These are phyloP conservation scores for Cryptosporidium xiaoi DNA, from an alignment of 169 alveolate genomes.

Conservation along the genomic window DNA sequence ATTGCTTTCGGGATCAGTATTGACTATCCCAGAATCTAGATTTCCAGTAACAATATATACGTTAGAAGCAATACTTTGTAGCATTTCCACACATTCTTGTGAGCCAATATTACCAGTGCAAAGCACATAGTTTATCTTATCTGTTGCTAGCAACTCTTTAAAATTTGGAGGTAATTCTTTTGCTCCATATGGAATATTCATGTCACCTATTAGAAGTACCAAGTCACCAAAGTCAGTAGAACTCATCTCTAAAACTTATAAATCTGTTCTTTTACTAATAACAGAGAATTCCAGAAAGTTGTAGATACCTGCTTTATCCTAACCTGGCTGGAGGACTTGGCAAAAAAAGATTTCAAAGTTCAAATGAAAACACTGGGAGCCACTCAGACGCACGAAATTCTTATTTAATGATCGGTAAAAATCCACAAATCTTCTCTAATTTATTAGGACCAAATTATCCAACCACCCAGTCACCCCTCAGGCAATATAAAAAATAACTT, in stretches of 20 bases:
- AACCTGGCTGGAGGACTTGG: no score
- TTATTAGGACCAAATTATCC: background rate
- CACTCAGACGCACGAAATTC: no score
- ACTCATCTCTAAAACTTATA: slow-evolving; percentile 6
- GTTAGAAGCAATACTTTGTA: slow-evolving; percentile 86
- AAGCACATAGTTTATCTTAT: slow-evolving; percentile 85
- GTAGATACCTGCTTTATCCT: no score
- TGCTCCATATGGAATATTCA: slow-evolving; percentile 92
- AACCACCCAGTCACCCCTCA: slow-evolving; percentile 45
- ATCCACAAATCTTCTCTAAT: no score
- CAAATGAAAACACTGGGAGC: no score
- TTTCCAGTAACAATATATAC: slow-evolving; percentile 92
- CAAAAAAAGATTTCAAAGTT: no score
- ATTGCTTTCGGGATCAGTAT: slow-evolving; percentile 56
- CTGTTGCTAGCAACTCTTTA: slow-evolving; percentile 90
- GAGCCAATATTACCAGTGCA: slow-evolving; percentile 89
- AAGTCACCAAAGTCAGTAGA: slow-evolving; percentile 81
- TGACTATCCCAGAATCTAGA: slow-evolving; percentile 84
- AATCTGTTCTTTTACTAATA: no score
- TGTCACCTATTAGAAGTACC: slow-evolving; percentile 91
- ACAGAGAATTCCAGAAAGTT: no score
- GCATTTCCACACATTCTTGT: slow-evolving; percentile 89
- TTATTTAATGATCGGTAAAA: no score
- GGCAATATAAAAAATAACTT: background rate
- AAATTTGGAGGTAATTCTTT: slow-evolving; percentile 90